Conservation (phyloP, 2,329 filamentous ascomycete genomes). For the Penicillium sp. region DNA sequence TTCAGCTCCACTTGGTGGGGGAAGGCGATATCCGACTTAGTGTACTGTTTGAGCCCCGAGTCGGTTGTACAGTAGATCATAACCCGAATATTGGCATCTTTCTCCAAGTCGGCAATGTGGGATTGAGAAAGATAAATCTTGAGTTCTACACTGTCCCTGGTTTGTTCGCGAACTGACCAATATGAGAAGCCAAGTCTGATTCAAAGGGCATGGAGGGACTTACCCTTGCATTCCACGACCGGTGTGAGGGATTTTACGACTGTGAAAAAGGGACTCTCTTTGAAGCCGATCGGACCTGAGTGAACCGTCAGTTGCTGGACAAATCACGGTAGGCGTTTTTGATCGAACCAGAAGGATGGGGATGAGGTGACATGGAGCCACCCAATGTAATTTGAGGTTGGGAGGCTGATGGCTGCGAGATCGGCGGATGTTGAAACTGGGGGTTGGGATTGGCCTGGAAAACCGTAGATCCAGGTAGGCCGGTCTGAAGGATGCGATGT, state of each 20-base stretch:
- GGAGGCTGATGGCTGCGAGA: constrained; percentile 25
- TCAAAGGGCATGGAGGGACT: constrained; percentile 23
- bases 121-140: constrained; percentile 58
- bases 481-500: constrained; percentile 32
- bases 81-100: constrained; percentile 65
- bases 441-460: constrained; percentile 24
- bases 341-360: constrained; percentile 29
- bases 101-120: constrained; percentile 55
- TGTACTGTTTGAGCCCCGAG: constrained; percentile 56
- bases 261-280: constrained; percentile 81
- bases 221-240: constrained; percentile 71
- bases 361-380: constrained; percentile 33
- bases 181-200: constrained; percentile 18
- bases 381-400: constrained; percentile 29
- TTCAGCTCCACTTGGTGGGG: constrained; percentile 91
- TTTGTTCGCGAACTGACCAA: constrained; percentile 56
- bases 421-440: constrained; percentile 27
- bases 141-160: constrained; percentile 59
- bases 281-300: constrained; percentile 57
- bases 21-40: constrained; percentile 72
- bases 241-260: constrained; percentile 65
- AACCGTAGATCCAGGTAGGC: constrained; percentile 29
- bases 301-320: constrained; percentile 19
- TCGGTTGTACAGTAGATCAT: constrained; percentile 82
- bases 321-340: background rate